These are phyloP conservation scores for Oryza rufipogon DNA, from an alignment of 176 grass and related monocot species.

Conservation along the genomic window DNA sequence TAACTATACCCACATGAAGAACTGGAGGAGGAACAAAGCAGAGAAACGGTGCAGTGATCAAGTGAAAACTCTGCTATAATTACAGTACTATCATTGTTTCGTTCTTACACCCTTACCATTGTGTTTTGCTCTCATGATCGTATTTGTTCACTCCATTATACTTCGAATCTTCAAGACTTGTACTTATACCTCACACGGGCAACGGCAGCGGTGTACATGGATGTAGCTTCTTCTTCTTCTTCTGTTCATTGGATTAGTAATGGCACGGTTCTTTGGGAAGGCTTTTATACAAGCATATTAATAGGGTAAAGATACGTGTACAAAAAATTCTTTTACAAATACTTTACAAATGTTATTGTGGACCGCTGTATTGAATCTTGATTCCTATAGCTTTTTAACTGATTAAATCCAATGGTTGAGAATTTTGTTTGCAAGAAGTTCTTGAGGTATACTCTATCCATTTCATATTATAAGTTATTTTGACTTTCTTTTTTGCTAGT, in stretches of 20 bases:
- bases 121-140: neutral
- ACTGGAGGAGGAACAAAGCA: slow-evolving; percentile 14
- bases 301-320: neutral
- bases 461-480: too few species aligned
- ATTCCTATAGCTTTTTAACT: neutral
- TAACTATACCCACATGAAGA: slow-evolving; percentile 27
- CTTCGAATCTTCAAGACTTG: neutral
- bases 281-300: slow-evolving; percentile 16
- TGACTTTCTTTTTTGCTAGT: too few species aligned
- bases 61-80: slow-evolving; percentile 5
- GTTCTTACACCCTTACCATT: neutral
- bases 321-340: neutral
- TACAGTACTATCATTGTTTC: neutral
- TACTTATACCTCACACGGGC: neutral
- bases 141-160: neutral
- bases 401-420: neutral
- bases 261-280: neutral
- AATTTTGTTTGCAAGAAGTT: neutral
- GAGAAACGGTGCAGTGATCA: neutral
- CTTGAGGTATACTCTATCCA: too few species aligned
- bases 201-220: neutral
- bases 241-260: slow-evolving; percentile 9
- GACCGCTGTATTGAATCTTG: neutral
- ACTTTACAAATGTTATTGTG: neutral
- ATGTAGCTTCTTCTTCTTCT: neutral